Evolutionary conservation across 768 basidiomycete genomes (phyloP).

Genomic region (Basidioascus undulatus): DNA sequence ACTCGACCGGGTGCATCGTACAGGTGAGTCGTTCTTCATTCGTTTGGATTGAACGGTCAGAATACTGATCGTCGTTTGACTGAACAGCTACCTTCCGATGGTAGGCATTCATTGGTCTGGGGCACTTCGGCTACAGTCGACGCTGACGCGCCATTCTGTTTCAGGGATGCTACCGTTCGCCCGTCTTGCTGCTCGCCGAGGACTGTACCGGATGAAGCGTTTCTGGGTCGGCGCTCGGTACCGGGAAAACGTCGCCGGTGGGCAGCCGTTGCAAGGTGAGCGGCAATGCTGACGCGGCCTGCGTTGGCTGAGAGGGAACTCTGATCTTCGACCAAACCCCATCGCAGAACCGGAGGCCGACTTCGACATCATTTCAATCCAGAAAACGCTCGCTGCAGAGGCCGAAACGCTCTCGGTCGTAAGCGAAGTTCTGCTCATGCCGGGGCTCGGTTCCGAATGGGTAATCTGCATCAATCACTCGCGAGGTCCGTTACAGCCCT

Average conservation of each 20-base stretch:
- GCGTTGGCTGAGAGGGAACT: too few species aligned
- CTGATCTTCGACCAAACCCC: too few species aligned
- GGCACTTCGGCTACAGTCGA: too few species aligned
- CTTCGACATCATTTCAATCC: constrained; percentile 50
- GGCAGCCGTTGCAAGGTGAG: too few species aligned
- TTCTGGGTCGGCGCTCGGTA: constrained; percentile 56
- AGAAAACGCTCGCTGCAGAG: constrained; percentile 39
- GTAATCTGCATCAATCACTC: constrained; percentile 25
- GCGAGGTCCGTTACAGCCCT: neutral
- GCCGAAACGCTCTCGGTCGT: constrained; percentile 51
- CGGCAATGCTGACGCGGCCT: too few species aligned
- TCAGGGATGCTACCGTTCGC: constrained; percentile 59
- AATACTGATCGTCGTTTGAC: constrained; percentile 45
- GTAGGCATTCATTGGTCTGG: too few species aligned
- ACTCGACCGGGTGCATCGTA: constrained; percentile 32
- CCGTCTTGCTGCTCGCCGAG: constrained; percentile 47
- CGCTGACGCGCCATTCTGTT: too few species aligned
- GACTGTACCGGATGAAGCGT: constrained; percentile 48
- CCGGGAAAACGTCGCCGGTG: constrained; percentile 14
- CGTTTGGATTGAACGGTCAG: constrained; percentile 49
- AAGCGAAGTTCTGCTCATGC: constrained; percentile 38
- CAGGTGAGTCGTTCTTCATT: constrained; percentile 52
- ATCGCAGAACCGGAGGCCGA: constrained; percentile 23
- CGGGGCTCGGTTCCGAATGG: constrained; percentile 35
- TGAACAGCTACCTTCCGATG: too few species aligned